Base-by-base conservation (phyloP, 768 basidiomycete species). In the Mrakia gelida region DNA sequence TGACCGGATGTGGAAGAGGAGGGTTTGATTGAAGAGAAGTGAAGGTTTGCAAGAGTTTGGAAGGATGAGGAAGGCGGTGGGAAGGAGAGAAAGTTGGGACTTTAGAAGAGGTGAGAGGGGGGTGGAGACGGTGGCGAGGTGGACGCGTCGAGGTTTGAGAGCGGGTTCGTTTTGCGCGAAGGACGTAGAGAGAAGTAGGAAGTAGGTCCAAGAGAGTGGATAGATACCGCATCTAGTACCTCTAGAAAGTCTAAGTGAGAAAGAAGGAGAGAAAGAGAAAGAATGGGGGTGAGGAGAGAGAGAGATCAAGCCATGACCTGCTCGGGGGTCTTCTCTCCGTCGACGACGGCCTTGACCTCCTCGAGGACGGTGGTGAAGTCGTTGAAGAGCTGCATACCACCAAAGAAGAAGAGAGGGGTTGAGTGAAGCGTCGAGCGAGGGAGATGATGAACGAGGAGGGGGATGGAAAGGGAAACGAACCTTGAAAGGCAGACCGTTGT, bases 271-370 rank as follows among this genome's bases (percentile, higher is more conserved):
- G n/a, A 18, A n/a, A 13, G 49, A 13, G n/a, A 15, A 45, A 54
- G 49, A 49, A n/a, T n/a, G n/a, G n/a, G n/a, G n/a, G n/a, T n/a
- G n/a, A 34, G 49, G 70, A n/a, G 45, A 30, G 43, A 43, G 18
- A 15, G 43, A 7, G 15, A 8, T 71, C 41, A 71, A 34, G 23
- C 26, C 78, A 79, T 79, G n/a, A 89, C 88, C 73, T 92, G 85
- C 72, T 87, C 83, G 68, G 89, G 86, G 2, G 88, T 89, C 85
- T 87, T 89, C 82, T 88, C 85, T 13, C 91, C 93, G 13, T 87
- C 86, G 7, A 98, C 91, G 56, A 98, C 89, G 49, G 87, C 86
- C 80, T 87, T 85, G 16, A 95, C 89, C 4, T 91, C 86, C 0
- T 85, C 41, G 21, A 75, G 54, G 16, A 79, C 78, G 41, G 67